Conservation (phyloP, 805 yeast species). For the Nakazawaea molendinolei region DNA sequence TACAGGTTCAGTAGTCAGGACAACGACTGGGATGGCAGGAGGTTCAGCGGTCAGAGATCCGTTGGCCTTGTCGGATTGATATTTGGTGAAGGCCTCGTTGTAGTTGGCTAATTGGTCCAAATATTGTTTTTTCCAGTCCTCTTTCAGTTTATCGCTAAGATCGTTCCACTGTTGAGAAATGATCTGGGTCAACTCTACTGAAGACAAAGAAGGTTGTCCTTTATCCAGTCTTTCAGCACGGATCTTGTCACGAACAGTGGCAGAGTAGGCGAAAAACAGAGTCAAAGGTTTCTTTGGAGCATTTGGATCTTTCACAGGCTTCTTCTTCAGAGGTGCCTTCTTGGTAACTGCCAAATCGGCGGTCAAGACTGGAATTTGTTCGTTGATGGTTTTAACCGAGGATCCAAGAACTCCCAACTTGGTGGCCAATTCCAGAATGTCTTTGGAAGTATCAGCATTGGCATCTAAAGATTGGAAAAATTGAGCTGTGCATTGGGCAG, state of each 20-base stretch:
- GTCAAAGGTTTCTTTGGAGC: slow-evolving; percentile 96
- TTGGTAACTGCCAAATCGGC: slow-evolving; percentile 22
- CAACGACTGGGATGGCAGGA: not conserved
- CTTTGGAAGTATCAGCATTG: slow-evolving; percentile 38
- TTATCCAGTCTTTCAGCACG: slow-evolving; percentile 58
- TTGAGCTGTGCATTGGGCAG: slow-evolving; percentile 73
- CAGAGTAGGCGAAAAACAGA: slow-evolving; percentile 73
- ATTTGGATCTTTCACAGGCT: slow-evolving; percentile 66
- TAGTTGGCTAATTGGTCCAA: slow-evolving; percentile 35
- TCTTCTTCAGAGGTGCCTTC: slow-evolving; percentile 43
- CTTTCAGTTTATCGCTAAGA: slow-evolving; percentile 63
- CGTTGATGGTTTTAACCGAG: slow-evolving; percentile 10
- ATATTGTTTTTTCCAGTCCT: slow-evolving; percentile 59
- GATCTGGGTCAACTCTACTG: slow-evolving; percentile 72
- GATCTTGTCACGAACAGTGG: slow-evolving; percentile 63
- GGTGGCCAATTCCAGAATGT: slow-evolving; percentile 35
- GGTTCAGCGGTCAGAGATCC: slow-evolving; percentile 16
- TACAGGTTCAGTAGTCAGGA: too few relatives aligned
- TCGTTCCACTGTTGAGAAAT: slow-evolving; percentile 77
- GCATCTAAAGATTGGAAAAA: slow-evolving; percentile 57
- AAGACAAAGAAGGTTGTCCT: slow-evolving; percentile 58
- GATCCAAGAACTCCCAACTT: slow-evolving; percentile 32
- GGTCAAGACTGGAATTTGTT: slow-evolving; percentile 11
- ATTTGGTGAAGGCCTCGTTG: slow-evolving; percentile 24
- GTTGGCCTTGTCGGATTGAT: slow-evolving; percentile 22